Evolutionary conservation across 2,329 filamentous ascomycete species (phyloP).

Genomic region (Penicillium occitanis): DNA sequence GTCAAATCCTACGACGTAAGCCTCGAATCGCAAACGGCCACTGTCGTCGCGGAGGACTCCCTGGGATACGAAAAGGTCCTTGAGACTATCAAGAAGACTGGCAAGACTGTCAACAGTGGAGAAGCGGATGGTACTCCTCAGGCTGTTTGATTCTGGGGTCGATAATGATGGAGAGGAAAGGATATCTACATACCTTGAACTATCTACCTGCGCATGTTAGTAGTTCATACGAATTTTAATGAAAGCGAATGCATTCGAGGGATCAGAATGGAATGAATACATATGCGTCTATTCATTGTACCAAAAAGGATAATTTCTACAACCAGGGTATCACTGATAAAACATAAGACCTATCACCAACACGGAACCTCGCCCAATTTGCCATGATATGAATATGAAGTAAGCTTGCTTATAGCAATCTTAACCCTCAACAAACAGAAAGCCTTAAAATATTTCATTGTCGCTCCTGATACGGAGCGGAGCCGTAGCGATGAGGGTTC

Average conservation of each 20-base stretch:
- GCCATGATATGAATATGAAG: not conserved
- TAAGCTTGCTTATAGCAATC: not conserved
- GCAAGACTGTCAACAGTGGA: constrained; percentile 78
- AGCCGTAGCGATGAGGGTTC: constrained; percentile 29
- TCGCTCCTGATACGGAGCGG: constrained; percentile 13
- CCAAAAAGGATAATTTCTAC: not conserved
- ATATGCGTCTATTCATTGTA: not conserved
- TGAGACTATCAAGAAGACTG: constrained; percentile 88
- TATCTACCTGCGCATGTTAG: not conserved
- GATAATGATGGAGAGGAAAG: not conserved
- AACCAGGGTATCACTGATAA: constrained; percentile 18
- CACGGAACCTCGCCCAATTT: not conserved
- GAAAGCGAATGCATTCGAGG: not conserved
- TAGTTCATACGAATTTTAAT: not conserved
- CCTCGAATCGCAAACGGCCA: constrained; percentile 80
- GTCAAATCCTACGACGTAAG: constrained; percentile 84
- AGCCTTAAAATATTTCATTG: not conserved
- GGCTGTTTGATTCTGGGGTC: constrained; percentile 32
- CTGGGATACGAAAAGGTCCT: constrained; percentile 79
- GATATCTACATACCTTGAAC: not conserved
- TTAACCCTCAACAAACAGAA: not conserved
- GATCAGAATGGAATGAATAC: not conserved
- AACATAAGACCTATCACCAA: constrained; percentile 3
- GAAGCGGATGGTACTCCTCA: constrained; percentile 46
- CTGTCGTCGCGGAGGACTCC: constrained; percentile 67